Evolutionary conservation across 1,284 basidiomycete species (phyloP), one percentile per base, ranked within the genome.

Genomic region (Mycena sp.): DNA sequence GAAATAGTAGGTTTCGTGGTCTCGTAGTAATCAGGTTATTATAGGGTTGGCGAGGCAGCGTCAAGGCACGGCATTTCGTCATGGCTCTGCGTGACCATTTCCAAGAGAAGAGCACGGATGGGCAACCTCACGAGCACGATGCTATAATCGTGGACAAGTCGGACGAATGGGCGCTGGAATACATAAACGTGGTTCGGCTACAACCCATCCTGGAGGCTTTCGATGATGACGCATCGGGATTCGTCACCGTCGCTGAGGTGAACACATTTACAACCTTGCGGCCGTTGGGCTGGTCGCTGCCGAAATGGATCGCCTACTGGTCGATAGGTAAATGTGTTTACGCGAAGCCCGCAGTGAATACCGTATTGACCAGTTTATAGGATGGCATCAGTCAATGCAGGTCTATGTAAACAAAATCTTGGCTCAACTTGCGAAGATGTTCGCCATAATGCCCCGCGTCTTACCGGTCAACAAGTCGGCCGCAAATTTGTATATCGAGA

Each of bases 181-280:
- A 62, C 25, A 45, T 61, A 16, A 51, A 28, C n/a, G 45, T 63
- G 19, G 38, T 37, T 2, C 50, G 58, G 2, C 48, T 69, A 0
- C 66, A 67, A 23, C 55, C 61, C 0, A 62, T 67, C 19, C 29
- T 30, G 10, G 66, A 69, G 50, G 74, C 72, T 1, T 64, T 78
- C 41, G 77, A 78, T 50, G 70, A 72, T 23, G 76, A 79, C 43
- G 67, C 67, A 2, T 65, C 65, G 1, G 70, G 73, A 0, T 77
- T 73, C 45, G 68, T 78, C 12, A 76, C 70, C 2, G 61, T 77
- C 16, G 46, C 49, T 6, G 77, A 78, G 45, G 70, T 69, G 4
- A 78, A 77, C 52, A 38, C 60, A 0, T 76, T 77, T 58, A 72
- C 74, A 0, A 19, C 55, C 0, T 46, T 67, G 1, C 49, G 71